phyloP scores from a whole-genome alignment of 106 monocot genomes.

The Amphibolis antarctica region DNA sequence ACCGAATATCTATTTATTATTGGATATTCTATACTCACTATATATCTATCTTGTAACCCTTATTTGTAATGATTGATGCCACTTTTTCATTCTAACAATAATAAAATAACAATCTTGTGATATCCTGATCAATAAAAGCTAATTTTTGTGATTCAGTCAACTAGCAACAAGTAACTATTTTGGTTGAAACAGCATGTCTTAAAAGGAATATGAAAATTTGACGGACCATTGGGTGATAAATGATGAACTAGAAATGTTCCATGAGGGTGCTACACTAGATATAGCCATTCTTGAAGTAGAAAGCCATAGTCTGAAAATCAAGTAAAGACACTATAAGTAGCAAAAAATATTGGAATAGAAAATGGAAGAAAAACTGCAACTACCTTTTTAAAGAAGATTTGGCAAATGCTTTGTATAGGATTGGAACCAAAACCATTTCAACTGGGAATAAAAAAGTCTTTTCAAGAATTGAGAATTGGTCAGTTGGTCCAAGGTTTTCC shows the following conservation, averaged over 20 bases:
- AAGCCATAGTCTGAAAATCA: conserved; percentile 39
- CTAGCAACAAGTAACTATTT: neutral
- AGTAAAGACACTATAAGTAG: neutral
- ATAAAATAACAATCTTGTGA: too few relatives aligned
- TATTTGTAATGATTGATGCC: too few relatives aligned
- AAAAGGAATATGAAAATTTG: neutral
- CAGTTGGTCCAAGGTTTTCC: conserved; percentile 24
- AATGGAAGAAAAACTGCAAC: neutral
- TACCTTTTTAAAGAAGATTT: conserved; percentile 75
- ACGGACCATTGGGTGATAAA: conserved; percentile 48
- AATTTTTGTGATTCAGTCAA: neutral
- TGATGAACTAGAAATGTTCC: conserved; percentile 42
- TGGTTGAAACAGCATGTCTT: neutral
- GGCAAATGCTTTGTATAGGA: conserved; percentile 59
- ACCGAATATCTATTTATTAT: too few relatives aligned
- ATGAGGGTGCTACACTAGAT: conserved; percentile 48
- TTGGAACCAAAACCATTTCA: conserved; percentile 62
- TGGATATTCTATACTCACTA: too few relatives aligned
- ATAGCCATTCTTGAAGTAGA: conserved; percentile 26
- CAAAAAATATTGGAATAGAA: neutral
- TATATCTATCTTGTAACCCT: too few relatives aligned
- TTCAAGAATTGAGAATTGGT: conserved; percentile 43
- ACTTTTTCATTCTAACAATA: too few relatives aligned
- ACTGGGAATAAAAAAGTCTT: conserved; percentile 77
- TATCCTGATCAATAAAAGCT: too few relatives aligned